phyloP scores from a whole-genome alignment of 768 basidiomycete genomes.

The Hirschioporus abietinus region DNA sequence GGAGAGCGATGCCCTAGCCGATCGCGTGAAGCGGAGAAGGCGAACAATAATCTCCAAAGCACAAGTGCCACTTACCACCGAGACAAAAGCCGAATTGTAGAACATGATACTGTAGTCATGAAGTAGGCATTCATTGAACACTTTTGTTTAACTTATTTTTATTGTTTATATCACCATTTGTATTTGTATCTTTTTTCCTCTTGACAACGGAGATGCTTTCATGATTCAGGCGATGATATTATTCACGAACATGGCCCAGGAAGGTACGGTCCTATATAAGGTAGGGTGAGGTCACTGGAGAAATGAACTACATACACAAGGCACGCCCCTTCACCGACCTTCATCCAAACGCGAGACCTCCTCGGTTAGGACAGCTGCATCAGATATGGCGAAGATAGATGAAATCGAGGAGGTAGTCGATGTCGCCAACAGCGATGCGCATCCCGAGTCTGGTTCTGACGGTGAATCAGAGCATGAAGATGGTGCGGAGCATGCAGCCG shows the following conservation, averaged over 20 bases:
- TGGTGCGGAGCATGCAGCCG: conserved; percentile 9
- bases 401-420: conserved; percentile 36
- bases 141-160: background rate
- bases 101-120: background rate
- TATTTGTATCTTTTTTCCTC: background rate
- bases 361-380: background rate
- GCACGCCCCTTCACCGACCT: background rate
- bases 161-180: background rate
- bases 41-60: conserved; percentile 1
- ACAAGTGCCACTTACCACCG: background rate
- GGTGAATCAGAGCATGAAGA: conserved; percentile 27
- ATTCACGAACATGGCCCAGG: background rate
- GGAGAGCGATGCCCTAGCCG: conserved; percentile 23
- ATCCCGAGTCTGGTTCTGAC: conserved; percentile 16
- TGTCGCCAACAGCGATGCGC: conserved; percentile 30
- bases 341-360: background rate
- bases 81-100: background rate
- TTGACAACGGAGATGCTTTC: background rate
- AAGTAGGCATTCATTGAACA: background rate
- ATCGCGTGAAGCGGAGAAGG: conserved; percentile 40
- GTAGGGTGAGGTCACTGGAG: background rate
- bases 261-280: background rate
- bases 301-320: background rate
- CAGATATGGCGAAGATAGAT: conserved; percentile 31
- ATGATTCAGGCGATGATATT: background rate